Base-by-base conservation (phyloP, 2,329 filamentous ascomycete genomes). In the Cadophora sp. region DNA sequence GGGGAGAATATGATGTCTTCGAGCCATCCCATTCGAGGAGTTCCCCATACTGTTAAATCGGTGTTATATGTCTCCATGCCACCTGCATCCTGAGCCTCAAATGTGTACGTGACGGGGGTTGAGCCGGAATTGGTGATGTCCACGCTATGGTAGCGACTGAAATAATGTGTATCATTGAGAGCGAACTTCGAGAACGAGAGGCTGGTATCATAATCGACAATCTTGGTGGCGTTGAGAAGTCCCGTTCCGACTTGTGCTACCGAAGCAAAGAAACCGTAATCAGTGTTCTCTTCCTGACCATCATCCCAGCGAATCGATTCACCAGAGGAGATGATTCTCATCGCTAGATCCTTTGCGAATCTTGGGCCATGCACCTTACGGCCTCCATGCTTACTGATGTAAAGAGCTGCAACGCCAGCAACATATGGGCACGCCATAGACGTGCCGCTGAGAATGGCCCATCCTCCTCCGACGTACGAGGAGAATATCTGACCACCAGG, bases 1-100 rank as follows among this genome's bases (percentile, higher is more conserved):
- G 24, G 50, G 22, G 50, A 24, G 50, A 24, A 53, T 24, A 53
- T 53, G 14, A 53, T 20, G n/a, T 53, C 36, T 43, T 45, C 56
- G 24, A 36, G 51, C 51, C 51, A 30, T 36, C 16, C 30, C 22
- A 56, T n/a, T n/a, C 41, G 18, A 3, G 41, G 41, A 0, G 41
- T 45, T 7, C 18, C 41, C 41, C 41, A 45, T 3, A 45, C 18
- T 16, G 41, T 45, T 18, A 13, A 3, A 45, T 45, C 41, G 1
- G 41, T 45, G 16, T 45, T 45, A 18, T 45, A n/a, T 18, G 41
- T n/a, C 13, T 45, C 41, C 18, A 45, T 45, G 7, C 41, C 41
- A 45, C 41, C 41, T 9, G 41, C 41, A 13, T 45, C 41, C 14
- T 45, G 41, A 13, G 41, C 41, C 41, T 45, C 41, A 7, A 45